Evolutionary conservation across 768 basidiomycete genomes (phyloP).

Genomic region (Termitomyces titanicus): DNA sequence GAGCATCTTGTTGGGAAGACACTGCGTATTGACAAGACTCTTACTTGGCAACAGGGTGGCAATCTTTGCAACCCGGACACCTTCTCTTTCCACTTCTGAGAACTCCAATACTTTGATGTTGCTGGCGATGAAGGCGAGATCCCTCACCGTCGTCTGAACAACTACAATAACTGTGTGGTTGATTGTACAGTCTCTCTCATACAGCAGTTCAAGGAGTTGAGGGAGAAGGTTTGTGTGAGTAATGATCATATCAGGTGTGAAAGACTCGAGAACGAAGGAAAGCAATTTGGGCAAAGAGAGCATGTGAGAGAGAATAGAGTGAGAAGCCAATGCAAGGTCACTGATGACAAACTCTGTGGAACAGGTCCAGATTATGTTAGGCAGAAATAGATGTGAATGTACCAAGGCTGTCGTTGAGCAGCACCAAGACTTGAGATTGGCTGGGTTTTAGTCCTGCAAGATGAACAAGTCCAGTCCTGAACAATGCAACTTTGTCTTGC

Average conservation of each 20-base stretch:
- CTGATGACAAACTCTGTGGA: conserved; percentile 69
- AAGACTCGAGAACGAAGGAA: conserved; percentile 56
- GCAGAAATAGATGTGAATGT: conserved; percentile 13
- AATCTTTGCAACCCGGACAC: conserved; percentile 44
- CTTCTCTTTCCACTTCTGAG: conserved; percentile 68
- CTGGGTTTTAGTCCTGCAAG: conserved; percentile 50
- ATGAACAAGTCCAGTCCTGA: conserved; percentile 70
- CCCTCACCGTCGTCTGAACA: conserved; percentile 51
- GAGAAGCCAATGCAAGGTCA: conserved; percentile 73
- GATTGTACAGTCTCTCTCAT: conserved; percentile 47
- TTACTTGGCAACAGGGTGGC: conserved; percentile 50
- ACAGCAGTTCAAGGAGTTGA: conserved; percentile 67
- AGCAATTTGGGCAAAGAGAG: conserved; percentile 59
- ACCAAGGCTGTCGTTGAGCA: conserved; percentile 82
- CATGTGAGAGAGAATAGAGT: conserved; percentile 67
- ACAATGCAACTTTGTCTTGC: conserved; percentile 63
- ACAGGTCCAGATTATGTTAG: background rate
- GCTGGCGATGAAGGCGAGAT: conserved; percentile 43
- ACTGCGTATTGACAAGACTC: conserved; percentile 20
- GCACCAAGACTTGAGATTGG: conserved; percentile 66
- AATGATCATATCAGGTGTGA: conserved; percentile 73
- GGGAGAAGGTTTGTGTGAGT: conserved; percentile 64
- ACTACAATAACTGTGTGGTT: conserved; percentile 67
- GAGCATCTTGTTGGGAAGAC: conserved; percentile 2
- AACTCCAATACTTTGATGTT: conserved; percentile 61